These are phyloP conservation scores for Theobroma cacao DNA, from an alignment of 345 rosid genomes.

Conservation along the genomic window DNA sequence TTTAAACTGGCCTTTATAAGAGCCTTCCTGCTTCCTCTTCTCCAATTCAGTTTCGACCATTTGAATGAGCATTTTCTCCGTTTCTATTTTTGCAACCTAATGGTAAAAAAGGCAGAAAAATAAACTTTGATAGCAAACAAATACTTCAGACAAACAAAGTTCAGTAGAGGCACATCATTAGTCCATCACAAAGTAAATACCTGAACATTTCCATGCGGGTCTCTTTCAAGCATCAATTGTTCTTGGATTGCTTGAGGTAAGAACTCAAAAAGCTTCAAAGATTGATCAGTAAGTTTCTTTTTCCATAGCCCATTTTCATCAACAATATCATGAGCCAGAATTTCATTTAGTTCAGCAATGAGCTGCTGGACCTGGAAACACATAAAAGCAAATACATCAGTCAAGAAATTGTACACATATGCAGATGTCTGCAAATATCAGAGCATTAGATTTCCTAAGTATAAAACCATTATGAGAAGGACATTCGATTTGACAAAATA, in stretches of 20 bases:
- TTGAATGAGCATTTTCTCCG: conserved; percentile 98
- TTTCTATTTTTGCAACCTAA: conserved; percentile 95
- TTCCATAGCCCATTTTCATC: conserved; percentile 85
- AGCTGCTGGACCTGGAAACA: conserved; percentile 78
- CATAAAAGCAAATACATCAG: neutral
- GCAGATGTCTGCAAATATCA: neutral
- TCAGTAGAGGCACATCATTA: neutral
- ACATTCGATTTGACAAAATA: neutral
- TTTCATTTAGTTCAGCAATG: conserved; percentile 85
- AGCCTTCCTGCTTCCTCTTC: conserved; percentile 72
- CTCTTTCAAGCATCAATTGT: conserved; percentile 96
- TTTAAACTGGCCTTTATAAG: conserved; percentile 58
- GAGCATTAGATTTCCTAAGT: neutral
- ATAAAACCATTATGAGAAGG: neutral
- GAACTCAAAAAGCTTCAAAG: conserved; percentile 73
- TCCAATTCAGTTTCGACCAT: conserved; percentile 95
- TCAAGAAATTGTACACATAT: neutral
- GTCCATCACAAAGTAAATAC: conserved; percentile 38
- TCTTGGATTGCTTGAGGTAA: conserved; percentile 86
- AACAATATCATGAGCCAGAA: conserved; percentile 73
- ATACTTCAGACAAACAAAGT: conserved; percentile 5
- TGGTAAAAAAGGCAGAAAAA: neutral
- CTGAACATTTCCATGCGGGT: conserved; percentile 99
- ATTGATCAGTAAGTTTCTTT: conserved; percentile 62
- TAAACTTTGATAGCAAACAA: neutral